A percentile compares a stretch with the other conserved stretches of the same genome.
These are phyloP conservation scores for Oehlia diaphana DNA, from an alignment of 192 early-diverging fungal genomes.

Conservation along the genomic window DNA sequence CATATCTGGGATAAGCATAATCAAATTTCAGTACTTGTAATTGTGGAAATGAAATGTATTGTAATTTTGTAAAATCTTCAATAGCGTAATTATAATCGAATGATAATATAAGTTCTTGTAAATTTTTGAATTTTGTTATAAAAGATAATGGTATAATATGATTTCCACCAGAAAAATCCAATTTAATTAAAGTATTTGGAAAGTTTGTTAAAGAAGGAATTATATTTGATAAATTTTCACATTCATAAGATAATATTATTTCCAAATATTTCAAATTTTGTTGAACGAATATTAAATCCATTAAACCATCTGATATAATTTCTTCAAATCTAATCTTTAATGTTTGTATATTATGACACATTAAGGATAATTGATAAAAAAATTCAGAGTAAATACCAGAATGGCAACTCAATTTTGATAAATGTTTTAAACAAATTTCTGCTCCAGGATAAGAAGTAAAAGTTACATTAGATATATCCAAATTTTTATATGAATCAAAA, in stretches of 20 bases:
- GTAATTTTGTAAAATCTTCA: not conserved
- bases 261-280: not conserved
- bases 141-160: not conserved
- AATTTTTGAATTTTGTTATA: not conserved
- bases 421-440: not conserved
- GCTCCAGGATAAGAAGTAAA: not conserved
- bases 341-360: not conserved
- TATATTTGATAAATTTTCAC: not conserved
- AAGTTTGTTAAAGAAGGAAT: not conserved
- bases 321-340: not conserved
- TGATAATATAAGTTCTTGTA: not conserved
- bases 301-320: not conserved
- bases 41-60: not conserved
- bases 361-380: not conserved
- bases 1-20: not conserved
- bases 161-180: not conserved
- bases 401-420: not conserved
- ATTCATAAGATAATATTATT: not conserved
- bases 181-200: not conserved
- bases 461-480: not conserved
- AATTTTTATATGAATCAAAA: not conserved
- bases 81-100: not conserved
- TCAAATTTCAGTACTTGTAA: not conserved
- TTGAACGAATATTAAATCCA: not conserved
- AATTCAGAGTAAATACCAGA: not conserved